A percentile compares a stretch with the other conserved stretches of the same genome.
phyloP scores from a whole-genome alignment of 257 asterid genomes.

The Penstemon barbatus region DNA sequence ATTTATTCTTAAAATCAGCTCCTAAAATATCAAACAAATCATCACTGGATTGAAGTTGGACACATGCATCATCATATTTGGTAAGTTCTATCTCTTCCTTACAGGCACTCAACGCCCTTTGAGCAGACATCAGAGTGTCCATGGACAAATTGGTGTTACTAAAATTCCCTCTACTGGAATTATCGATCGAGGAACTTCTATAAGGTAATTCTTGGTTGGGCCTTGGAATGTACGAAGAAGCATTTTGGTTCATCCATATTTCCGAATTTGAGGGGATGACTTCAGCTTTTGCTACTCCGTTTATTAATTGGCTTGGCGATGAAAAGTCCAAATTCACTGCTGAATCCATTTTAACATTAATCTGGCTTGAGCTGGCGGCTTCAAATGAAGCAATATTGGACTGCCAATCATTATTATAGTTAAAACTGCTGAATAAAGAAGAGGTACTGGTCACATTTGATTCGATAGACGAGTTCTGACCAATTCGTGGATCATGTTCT shows the following conservation, averaged over 20 bases:
- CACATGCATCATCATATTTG: slow-evolving; percentile 35
- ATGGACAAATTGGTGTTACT: slow-evolving; percentile 23
- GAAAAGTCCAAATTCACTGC: slow-evolving; percentile 29
- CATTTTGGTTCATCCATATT: slow-evolving; percentile 49
- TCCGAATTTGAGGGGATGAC: slow-evolving; percentile 58
- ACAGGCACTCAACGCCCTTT: slow-evolving; percentile 24
- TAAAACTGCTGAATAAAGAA: slow-evolving; percentile 31
- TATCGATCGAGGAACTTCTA: slow-evolving; percentile 20
- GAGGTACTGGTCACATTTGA: slow-evolving; percentile 29
- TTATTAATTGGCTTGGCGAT: slow-evolving; percentile 33
- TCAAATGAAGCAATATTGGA: slow-evolving; percentile 35
- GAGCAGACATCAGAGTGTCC: slow-evolving; percentile 27
- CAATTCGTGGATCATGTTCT: slow-evolving; percentile 41
- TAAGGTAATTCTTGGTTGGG: slow-evolving; percentile 33
- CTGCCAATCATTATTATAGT: slow-evolving; percentile 30
- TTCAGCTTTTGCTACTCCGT: slow-evolving; percentile 57
- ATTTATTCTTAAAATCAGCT: slow-evolving; percentile 65
- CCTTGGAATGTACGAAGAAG: slow-evolving; percentile 29
- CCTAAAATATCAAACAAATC: slow-evolving; percentile 89
- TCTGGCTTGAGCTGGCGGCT: slow-evolving; percentile 26
- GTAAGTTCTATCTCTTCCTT: slow-evolving; percentile 11
- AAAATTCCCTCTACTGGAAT: slow-evolving; percentile 23
- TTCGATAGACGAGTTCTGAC: slow-evolving; percentile 38
- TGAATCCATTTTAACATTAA: slow-evolving; percentile 20
- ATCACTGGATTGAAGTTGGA: slow-evolving; percentile 50